Percentiles rank a stretch among this genome's conserved stretches.
These are phyloP conservation scores for Exophiala spinifera DNA, from an alignment of 2,329 filamentous ascomycete species.

Conservation along the genomic window DNA sequence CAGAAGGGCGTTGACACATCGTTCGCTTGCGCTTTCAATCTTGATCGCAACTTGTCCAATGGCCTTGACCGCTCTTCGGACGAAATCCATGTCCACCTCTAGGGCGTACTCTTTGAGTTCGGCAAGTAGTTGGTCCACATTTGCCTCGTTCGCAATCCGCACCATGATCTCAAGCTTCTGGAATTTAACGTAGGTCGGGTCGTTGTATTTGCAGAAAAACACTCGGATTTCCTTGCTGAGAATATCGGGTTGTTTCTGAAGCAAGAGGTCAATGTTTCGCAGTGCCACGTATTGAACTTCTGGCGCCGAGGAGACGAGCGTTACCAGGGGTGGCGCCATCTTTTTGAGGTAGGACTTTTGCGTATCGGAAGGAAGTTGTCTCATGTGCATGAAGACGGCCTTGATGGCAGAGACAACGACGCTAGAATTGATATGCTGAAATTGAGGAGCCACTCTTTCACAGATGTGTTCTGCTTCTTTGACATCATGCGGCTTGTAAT, in stretches of 20 bases:
- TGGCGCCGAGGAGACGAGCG: slow-evolving; percentile 87
- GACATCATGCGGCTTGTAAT: slow-evolving; percentile 80
- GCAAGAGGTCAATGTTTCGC: slow-evolving; percentile 89
- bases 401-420: slow-evolving; percentile 98
- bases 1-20: slow-evolving; percentile 88
- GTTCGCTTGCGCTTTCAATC: slow-evolving; percentile 91
- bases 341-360: slow-evolving; percentile 90
- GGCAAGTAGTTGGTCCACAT: slow-evolving; percentile 88
- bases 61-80: slow-evolving; percentile 86
- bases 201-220: slow-evolving; percentile 99
- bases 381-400: slow-evolving; percentile 96
- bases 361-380: slow-evolving; percentile 70
- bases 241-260: slow-evolving; percentile 95
- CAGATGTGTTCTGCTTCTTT: slow-evolving; percentile 99
- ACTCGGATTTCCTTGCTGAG: slow-evolving; percentile 95
- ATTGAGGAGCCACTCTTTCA: slow-evolving; percentile 91
- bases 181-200: slow-evolving; percentile 94
- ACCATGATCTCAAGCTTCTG: slow-evolving; percentile 99
- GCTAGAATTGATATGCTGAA: slow-evolving; percentile 96
- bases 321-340: slow-evolving; percentile 96
- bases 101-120: slow-evolving; percentile 96
- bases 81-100: slow-evolving; percentile 99
- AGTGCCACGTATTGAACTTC: slow-evolving; percentile 98
- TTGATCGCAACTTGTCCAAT: slow-evolving; percentile 99
- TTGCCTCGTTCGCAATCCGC: slow-evolving; percentile 94